Base-by-base conservation (phyloP, 169 alveolate species). In the Cystoisospora suis region DNA sequence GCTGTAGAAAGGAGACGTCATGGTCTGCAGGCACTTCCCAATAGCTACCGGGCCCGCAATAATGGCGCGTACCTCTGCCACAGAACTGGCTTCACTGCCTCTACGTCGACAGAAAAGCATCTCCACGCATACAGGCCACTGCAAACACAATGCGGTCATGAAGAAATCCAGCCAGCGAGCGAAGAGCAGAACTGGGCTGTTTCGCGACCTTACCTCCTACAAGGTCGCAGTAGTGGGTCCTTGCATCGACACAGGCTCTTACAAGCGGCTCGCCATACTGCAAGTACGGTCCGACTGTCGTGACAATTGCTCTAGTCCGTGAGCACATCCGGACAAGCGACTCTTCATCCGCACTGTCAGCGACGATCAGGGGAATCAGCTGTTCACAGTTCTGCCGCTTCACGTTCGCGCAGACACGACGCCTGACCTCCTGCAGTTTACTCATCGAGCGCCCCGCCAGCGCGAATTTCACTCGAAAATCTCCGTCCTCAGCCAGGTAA, bases 161-260 rank as follows among this genome's bases (percentile, higher is more conserved):
- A n/a, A n/a, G n/a, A n/a, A n/a, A n/a, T n/a, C n/a, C n/a, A n/a
- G n/a, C n/a, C n/a, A n/a, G n/a, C n/a, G n/a, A n/a, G n/a, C n/a
- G n/a, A n/a, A n/a, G n/a, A n/a, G n/a, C n/a, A n/a, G n/a, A n/a
- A n/a, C n/a, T n/a, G n/a, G n/a, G n/a, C n/a, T n/a, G n/a, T n/a
- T n/a, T n/a, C n/a, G n/a, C n/a, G n/a, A n/a, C 23, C 56, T 65
- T 38, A 87, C 91, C 88, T 27, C 77, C 93, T 34, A 79, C 80
- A 15, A 89, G 45, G 83, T 89, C 93, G 61, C 89, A 77, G 86
- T 89, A 89, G 86, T 89, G 88, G 36, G 93, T 89, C 58, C 89
- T 29, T 32, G 75, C 38, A 75, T 89, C 89, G 9, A 79, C 86
- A 40, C 91, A 87, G 5, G 93, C 93, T 27, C 69, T 38, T 12